These are phyloP conservation scores for Cryptosporidium sp. DNA, from an alignment of 169 alveolate genomes.

Conservation along the genomic window DNA sequence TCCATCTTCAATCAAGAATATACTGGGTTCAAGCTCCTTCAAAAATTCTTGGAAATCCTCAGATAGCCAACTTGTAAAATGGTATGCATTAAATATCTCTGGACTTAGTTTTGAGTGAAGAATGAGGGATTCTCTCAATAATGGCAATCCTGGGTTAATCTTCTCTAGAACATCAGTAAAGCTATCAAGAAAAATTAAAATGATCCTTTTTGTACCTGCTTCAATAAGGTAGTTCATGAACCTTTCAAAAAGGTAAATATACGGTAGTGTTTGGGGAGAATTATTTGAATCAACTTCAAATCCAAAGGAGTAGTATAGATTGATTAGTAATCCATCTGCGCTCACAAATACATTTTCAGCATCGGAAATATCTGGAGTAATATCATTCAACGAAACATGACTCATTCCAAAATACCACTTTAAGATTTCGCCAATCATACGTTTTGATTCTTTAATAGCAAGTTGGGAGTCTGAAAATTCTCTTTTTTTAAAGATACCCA, in stretches of 20 bases:
- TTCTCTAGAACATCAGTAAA: constrained; percentile 26
- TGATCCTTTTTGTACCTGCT: constrained; percentile 60
- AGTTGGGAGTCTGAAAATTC: constrained; percentile 17
- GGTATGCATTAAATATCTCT: constrained; percentile 21
- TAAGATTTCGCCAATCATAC: constrained; percentile 48
- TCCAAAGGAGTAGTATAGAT: constrained; percentile 56
- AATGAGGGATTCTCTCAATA: constrained; percentile 38
- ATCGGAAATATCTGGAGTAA: constrained; percentile 72
- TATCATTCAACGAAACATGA: constrained; percentile 50
- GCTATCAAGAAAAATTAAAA: constrained; percentile 44
- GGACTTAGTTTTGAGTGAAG: constrained; percentile 46
- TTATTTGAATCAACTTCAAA: constrained; percentile 26
- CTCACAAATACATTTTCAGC: constrained; percentile 70
- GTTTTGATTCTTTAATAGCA: constrained; percentile 23
- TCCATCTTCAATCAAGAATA: constrained; percentile 59
- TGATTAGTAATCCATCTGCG: constrained; percentile 56
- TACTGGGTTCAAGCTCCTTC: constrained; percentile 50
- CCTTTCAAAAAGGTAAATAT: constrained; percentile 58
- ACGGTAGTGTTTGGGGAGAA: constrained; percentile 65
- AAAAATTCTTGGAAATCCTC: constrained; percentile 46
- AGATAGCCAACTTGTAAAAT: constrained; percentile 51
- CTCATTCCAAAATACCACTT: constrained; percentile 60
- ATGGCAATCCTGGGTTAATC: constrained; percentile 46
- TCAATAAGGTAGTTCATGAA: constrained; percentile 58
- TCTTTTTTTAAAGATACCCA: constrained; percentile 12